A percentile compares a stretch with the other conserved stretches of the same genome.
Conservation (phyloP, 140 eudicot species). For the Flaveria floridana region DNA sequence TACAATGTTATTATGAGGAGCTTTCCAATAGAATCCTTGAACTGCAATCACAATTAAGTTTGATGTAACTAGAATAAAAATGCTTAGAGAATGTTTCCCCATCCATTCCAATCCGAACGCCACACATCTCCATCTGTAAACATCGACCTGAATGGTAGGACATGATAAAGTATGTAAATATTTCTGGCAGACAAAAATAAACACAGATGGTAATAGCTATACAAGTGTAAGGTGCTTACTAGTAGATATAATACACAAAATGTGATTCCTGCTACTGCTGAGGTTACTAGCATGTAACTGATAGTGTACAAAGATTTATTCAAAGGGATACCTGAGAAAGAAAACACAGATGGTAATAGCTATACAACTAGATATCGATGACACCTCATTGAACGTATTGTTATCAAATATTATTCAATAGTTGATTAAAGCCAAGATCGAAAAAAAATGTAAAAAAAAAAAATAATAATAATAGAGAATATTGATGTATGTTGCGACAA, state of each 20-base stretch:
- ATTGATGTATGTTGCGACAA: constrained; percentile 1
- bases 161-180: background rate
- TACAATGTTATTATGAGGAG: constrained; percentile 67
- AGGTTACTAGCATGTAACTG: constrained; percentile 69
- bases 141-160: constrained; percentile 56
- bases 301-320: constrained; percentile 70
- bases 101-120: constrained; percentile 65
- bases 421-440: background rate
- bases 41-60: constrained; percentile 55
- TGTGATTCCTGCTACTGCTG: constrained; percentile 72
- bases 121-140: constrained; percentile 55
- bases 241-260: constrained; percentile 58
- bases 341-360: background rate
- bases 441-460: background rate
- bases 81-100: constrained; percentile 74
- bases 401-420: background rate
- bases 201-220: no score
- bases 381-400: constrained; percentile 12
- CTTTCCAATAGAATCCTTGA: constrained; percentile 72
- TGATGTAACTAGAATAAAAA: constrained; percentile 63
- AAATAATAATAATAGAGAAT: background rate
- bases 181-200: constrained; percentile 4
- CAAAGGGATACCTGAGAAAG: constrained; percentile 63
- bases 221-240: constrained; percentile 38
- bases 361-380: background rate